Percentiles rank a stretch among this genome's conserved stretches.
Conservation (phyloP, 208 protist species). For the Tritrichomonas foetus region DNA sequence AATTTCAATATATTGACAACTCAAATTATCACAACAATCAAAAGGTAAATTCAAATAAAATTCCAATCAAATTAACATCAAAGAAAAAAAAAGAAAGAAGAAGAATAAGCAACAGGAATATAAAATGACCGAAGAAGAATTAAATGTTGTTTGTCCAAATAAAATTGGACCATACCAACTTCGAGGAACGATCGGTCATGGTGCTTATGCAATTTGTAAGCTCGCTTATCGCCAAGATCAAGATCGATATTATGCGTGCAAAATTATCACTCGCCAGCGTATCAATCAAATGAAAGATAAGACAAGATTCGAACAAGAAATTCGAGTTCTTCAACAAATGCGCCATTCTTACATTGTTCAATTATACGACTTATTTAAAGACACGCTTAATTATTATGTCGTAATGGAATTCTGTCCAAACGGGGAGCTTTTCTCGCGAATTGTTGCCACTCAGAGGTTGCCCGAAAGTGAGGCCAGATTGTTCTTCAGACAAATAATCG, state of each 20-base stretch:
- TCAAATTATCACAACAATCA: no score
- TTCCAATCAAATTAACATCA: no score
- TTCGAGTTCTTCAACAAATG: neutral
- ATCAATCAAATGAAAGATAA: neutral
- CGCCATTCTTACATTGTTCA: neutral
- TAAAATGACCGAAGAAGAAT: neutral
- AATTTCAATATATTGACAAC: no score
- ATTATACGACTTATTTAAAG: neutral
- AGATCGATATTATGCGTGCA: neutral
- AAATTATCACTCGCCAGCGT: neutral
- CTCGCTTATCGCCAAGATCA: neutral
- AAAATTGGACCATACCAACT: neutral
- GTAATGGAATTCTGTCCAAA: neutral
- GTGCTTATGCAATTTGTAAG: neutral
- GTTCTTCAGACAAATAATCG: neutral
- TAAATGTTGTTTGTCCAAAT: neutral
- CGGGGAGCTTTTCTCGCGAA: neutral
- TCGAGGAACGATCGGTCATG: neutral
- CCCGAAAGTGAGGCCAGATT: neutral
- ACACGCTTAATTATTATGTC: neutral
- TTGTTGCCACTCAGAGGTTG: neutral
- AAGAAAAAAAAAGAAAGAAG: no score
- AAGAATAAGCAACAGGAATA: no score
- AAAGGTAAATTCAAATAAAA: no score
- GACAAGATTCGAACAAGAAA: neutral